Evolutionary conservation across 2,329 filamentous ascomycete species (phyloP).

Genomic region (Clarireedia hainanense): DNA sequence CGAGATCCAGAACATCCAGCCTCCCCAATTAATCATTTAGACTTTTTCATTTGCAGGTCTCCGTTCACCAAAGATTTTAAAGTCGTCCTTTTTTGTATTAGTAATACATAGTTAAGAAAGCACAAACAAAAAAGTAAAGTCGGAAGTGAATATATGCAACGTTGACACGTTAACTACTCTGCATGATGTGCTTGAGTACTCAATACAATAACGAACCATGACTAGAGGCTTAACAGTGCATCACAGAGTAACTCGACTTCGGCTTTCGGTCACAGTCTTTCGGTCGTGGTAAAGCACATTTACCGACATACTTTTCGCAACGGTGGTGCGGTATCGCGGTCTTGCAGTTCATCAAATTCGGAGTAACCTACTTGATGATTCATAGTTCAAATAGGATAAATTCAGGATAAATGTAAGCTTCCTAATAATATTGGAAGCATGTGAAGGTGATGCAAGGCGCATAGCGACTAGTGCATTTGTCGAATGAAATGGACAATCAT

Average conservation of each 20-base stretch:
- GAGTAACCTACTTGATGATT: background rate
- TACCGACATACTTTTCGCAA: slow-evolving; percentile 5
- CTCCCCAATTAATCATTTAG: background rate
- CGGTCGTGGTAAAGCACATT: background rate
- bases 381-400: background rate
- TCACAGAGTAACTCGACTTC: background rate
- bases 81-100: background rate
- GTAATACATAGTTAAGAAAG: background rate
- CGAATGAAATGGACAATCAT: background rate
- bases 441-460: background rate
- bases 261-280: no score
- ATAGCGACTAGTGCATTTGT: background rate
- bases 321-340: background rate
- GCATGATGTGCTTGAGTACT: background rate
- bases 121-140: background rate
- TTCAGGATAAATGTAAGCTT: slow-evolving; percentile 2
- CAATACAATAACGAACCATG: background rate
- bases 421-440: background rate
- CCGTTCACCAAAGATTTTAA: no score
- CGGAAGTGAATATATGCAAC: background rate
- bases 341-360: slow-evolving; percentile 1
- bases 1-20: slow-evolving; percentile 3
- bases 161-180: background rate
- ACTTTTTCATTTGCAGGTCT: background rate
- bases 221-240: background rate